Evolutionary conservation across 2,329 filamentous ascomycete species (phyloP).

Genomic region (Bipolaris bicolor): DNA sequence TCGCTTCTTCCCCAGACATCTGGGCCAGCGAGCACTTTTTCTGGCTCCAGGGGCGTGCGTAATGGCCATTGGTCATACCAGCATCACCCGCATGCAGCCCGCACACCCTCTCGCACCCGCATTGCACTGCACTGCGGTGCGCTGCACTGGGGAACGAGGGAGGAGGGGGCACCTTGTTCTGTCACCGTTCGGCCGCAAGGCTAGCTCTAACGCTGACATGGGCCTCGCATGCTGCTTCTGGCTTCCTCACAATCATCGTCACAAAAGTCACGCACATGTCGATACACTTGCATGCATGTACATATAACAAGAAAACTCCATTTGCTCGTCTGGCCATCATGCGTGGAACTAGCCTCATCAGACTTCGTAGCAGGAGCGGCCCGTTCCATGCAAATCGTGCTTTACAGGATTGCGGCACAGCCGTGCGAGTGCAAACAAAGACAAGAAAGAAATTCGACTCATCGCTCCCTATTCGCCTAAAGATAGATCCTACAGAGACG

Average conservation of each 20-base stretch:
- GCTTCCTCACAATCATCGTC: not conserved
- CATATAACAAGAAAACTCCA: conserved; percentile 37
- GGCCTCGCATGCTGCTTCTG: not conserved
- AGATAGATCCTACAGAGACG: conserved; percentile 42
- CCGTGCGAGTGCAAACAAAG: conserved; percentile 45
- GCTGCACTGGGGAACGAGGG: no score
- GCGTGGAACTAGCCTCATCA: conserved; percentile 29
- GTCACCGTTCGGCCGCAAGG: not conserved
- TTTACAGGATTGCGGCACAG: conserved; percentile 33
- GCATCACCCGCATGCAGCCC: not conserved
- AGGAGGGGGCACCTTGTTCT: not conserved
- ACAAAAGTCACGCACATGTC: not conserved
- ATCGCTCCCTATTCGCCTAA: conserved; percentile 47
- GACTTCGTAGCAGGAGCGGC: conserved; percentile 33
- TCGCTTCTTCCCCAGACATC: conserved; percentile 18
- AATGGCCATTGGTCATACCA: conserved; percentile 3
- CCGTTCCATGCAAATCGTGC: conserved; percentile 19
- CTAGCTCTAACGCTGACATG: not conserved
- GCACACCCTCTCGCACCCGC: not conserved
- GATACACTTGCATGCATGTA: not conserved
- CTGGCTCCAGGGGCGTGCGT: not conserved
- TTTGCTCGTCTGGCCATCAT: conserved; percentile 42
- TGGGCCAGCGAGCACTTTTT: conserved; percentile 6
- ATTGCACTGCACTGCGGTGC: no score
- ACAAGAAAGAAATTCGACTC: conserved; percentile 43